phyloP scores from a whole-genome alignment of 257 asterid species.

The Marsdenia floribunda region DNA sequence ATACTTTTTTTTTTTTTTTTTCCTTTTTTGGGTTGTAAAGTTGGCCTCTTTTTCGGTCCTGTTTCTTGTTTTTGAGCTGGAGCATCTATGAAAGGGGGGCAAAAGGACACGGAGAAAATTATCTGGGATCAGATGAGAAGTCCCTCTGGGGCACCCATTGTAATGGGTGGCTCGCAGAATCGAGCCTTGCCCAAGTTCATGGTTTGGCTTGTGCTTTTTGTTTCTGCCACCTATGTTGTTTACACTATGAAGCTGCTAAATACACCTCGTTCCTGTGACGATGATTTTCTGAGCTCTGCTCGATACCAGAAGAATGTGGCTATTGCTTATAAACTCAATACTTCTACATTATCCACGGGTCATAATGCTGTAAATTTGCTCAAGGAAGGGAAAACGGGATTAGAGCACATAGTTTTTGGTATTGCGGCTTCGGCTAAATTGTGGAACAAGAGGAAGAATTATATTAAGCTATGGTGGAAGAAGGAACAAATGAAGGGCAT shows the following conservation, averaged over 20 bases:
- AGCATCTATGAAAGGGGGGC: conserved; percentile 45
- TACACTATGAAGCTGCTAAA: conserved; percentile 28
- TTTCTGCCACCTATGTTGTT: conserved; percentile 47
- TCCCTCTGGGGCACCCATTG: conserved; percentile 25
- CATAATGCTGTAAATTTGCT: neutral
- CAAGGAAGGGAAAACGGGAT: conserved; percentile 29
- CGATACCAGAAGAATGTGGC: neutral
- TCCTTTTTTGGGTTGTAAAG: neutral
- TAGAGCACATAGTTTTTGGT: conserved; percentile 73
- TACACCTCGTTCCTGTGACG: conserved; percentile 11
- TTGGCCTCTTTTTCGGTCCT: neutral
- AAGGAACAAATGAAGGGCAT: conserved; percentile 51
- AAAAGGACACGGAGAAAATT: conserved; percentile 54
- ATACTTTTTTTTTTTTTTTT: neutral
- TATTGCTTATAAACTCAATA: neutral
- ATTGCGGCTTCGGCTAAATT: conserved; percentile 75
- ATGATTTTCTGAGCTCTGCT: conserved; percentile 9
- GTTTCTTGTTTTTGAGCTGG: neutral
- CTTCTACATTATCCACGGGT: neutral
- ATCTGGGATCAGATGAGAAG: conserved; percentile 63
- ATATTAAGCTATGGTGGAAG: conserved; percentile 77
- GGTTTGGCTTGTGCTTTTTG: conserved; percentile 51
- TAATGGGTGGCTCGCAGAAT: conserved; percentile 24
- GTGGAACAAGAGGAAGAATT: conserved; percentile 66
- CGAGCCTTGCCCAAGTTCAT: conserved; percentile 50